phyloP scores from a whole-genome alignment of 805 yeast genomes.

The Monosporozyma servazzii region DNA sequence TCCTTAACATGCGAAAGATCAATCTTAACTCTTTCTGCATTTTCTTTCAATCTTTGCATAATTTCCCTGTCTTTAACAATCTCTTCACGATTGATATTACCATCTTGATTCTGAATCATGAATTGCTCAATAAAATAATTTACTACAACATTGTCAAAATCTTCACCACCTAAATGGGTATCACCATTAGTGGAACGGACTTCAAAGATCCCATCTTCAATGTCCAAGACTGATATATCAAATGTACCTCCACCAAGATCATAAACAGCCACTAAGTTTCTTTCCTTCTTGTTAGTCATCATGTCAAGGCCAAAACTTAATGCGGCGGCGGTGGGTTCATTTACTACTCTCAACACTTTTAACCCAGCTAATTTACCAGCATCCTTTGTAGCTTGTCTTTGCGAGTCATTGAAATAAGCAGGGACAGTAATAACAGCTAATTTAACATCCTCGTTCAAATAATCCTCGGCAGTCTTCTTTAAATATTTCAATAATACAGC shows the following conservation, averaged over 20 bases:
- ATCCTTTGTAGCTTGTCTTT: conserved; percentile 74
- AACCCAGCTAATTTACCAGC: conserved; percentile 72
- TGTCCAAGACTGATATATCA: conserved; percentile 69
- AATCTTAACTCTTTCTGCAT: conserved; percentile 69
- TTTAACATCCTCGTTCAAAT: conserved; percentile 42
- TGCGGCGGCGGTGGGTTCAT: conserved; percentile 84
- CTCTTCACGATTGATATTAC: conserved; percentile 27
- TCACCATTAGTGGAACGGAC: conserved; percentile 79
- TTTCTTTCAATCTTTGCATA: conserved; percentile 70
- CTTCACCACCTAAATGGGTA: conserved; percentile 82
- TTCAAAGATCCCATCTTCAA: conserved; percentile 74
- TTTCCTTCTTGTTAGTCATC: conserved; percentile 26
- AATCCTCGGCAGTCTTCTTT: conserved; percentile 56
- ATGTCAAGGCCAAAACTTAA: conserved; percentile 69
- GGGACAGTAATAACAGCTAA: conserved; percentile 82
- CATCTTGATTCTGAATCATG: conserved; percentile 37
- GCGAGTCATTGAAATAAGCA: conserved; percentile 75
- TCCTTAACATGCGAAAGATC: conserved; percentile 58
- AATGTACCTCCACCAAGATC: conserved; percentile 85
- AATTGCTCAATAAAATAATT: conserved; percentile 49
- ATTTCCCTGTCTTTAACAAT: conserved; percentile 43
- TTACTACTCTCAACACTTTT: conserved; percentile 64
- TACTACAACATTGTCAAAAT: conserved; percentile 61
- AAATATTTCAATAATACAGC: conserved; percentile 55
- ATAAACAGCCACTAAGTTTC: conserved; percentile 41